Conservation (phyloP, 768 basidiomycete species). For the Tricholoma sp. region DNA sequence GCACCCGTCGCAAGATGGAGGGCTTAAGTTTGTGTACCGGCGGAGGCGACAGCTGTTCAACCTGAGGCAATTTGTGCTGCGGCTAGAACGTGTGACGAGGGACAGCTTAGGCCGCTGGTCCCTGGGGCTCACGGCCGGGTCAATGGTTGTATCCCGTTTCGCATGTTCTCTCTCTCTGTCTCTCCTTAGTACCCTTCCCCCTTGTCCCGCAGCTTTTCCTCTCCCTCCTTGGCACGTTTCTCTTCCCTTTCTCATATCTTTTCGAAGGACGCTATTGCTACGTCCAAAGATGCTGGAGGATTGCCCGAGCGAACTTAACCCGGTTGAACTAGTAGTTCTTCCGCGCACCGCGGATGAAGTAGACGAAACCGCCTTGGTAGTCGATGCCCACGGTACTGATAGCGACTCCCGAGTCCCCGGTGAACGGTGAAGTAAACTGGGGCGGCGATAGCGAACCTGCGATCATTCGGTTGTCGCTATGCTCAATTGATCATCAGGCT, state of each 20-base stretch:
- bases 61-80: conserved; percentile 3
- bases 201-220: conserved; percentile 18
- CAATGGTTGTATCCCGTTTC: background rate
- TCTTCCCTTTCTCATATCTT: conserved; percentile 15
- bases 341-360: conserved; percentile 7
- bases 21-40: conserved; percentile 5
- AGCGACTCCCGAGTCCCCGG: background rate
- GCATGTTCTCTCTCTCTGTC: conserved; percentile 3
- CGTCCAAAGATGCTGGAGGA: conserved; percentile 17
- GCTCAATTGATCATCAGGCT: too few relatives aligned
- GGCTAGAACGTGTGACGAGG: conserved; percentile 17
- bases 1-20: conserved; percentile 26
- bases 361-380: background rate
- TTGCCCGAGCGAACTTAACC: conserved; percentile 16
- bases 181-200: conserved; percentile 17
- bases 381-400: background rate
- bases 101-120: conserved; percentile 26
- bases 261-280: conserved; percentile 10
- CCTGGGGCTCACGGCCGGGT: conserved; percentile 10
- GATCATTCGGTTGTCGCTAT: too few relatives aligned
- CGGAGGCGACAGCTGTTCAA: conserved; percentile 4
- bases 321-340: conserved; percentile 15
- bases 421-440: conserved; percentile 3
- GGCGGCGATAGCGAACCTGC: conserved; percentile 1
- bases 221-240: conserved; percentile 14